These are phyloP conservation scores for Diaporthe citriasiana DNA, from an alignment of 2,329 filamentous ascomycete species.

Conservation along the genomic window DNA sequence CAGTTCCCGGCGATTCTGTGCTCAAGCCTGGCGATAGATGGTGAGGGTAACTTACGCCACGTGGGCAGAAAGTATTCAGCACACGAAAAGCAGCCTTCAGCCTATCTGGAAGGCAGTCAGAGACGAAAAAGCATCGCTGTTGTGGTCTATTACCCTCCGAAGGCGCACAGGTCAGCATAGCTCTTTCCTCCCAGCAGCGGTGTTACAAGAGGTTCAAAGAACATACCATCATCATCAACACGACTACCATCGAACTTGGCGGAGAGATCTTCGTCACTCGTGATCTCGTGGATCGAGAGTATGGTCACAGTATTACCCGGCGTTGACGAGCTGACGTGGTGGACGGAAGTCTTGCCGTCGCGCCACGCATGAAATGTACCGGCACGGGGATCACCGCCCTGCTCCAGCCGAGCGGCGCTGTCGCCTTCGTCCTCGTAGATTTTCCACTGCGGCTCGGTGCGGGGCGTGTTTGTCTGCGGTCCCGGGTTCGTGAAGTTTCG, in stretches of 20 bases:
- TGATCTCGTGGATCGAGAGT: constrained; percentile 40
- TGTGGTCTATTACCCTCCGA: neutral
- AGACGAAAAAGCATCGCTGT: constrained; percentile 20
- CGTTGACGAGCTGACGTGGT: constrained; percentile 14
- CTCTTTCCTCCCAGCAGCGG: neutral
- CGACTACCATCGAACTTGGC: neutral
- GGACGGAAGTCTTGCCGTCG: constrained; percentile 37
- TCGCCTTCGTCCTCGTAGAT: constrained; percentile 40
- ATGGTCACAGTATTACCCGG: constrained; percentile 35
- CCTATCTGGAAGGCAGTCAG: constrained; percentile 30
- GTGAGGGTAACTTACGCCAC: constrained; percentile 30
- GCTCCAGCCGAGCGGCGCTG: neutral
- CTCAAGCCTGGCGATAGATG: neutral
- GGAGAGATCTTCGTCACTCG: constrained; percentile 31
- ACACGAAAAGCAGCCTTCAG: constrained; percentile 6
- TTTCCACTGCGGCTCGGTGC: constrained; percentile 26
- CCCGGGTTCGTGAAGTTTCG: neutral
- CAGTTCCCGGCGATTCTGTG: neutral
- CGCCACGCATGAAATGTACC: constrained; percentile 29
- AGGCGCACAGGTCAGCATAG: neutral
- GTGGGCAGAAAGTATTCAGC: constrained; percentile 2
- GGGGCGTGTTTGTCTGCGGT: neutral
- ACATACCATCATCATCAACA: constrained; percentile 27
- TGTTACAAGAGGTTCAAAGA: neutral
- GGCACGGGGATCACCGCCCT: neutral